These are phyloP conservation scores for Populus davidiana DNA, from an alignment of 345 rosid species.

Conservation along the genomic window DNA sequence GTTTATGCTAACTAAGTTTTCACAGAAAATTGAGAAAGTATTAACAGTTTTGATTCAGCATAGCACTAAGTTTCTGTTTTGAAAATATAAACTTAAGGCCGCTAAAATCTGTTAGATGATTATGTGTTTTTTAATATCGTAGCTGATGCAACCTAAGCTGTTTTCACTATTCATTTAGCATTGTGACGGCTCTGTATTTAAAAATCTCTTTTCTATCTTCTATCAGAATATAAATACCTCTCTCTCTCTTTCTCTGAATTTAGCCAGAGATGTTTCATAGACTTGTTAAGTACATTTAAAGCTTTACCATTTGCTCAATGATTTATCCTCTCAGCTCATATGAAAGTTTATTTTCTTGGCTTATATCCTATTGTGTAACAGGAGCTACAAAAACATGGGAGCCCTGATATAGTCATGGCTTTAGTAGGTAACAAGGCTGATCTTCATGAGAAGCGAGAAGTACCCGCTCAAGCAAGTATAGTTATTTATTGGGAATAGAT, in stretches of 20 bases:
- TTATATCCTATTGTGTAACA: slow-evolving; percentile 26
- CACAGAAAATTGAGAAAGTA: not conserved
- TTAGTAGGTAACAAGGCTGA: slow-evolving; percentile 98
- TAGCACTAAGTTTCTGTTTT: not conserved
- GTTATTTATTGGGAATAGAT: not conserved
- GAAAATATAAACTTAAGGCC: not conserved
- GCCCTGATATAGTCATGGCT: slow-evolving; percentile 93
- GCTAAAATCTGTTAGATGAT: not conserved
- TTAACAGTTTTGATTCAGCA: not conserved
- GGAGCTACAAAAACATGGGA: slow-evolving; percentile 98
- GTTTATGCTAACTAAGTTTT: not conserved
- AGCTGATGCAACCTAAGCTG: not conserved
- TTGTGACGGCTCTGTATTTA: not conserved
- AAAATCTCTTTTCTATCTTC: not conserved
- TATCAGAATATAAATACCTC: not conserved
- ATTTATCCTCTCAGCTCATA: not conserved
- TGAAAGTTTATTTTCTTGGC: not conserved
- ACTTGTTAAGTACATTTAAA: not conserved
- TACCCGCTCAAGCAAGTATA: slow-evolving; percentile 57
- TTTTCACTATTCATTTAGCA: not conserved
- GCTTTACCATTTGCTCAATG: not conserved
- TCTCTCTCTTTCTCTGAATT: not conserved
- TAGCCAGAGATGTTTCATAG: not conserved
- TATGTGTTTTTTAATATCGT: not conserved
- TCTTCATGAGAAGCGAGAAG: slow-evolving; percentile 83